A percentile compares a stretch with the other conserved stretches of the same genome.
Evolutionary conservation across 306 rosid genomes (phyloP).

Genomic region (Urtica urens): DNA sequence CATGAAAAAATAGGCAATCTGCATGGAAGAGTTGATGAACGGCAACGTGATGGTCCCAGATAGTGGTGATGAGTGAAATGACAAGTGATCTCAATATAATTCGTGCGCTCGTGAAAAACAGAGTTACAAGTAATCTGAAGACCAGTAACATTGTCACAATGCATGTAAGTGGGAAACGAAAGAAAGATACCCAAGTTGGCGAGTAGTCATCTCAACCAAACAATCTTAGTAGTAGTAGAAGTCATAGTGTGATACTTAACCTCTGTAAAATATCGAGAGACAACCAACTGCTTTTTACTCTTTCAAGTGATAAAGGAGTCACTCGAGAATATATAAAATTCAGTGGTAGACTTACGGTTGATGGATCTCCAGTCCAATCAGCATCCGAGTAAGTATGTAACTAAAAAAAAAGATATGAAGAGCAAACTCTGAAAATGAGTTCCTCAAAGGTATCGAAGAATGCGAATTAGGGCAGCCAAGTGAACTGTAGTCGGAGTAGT

Average conservation of each 20-base stretch:
- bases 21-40: neutral
- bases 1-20: neutral
- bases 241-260: neutral
- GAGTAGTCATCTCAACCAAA: neutral
- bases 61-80: neutral
- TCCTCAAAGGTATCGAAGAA: neutral
- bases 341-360: neutral
- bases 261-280: neutral
- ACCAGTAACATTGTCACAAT: neutral
- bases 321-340: neutral
- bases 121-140: neutral
- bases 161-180: neutral
- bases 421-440: neutral
- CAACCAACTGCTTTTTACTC: neutral
- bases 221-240: neutral
- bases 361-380: neutral
- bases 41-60: neutral
- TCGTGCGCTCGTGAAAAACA: neutral
- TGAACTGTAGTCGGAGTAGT: neutral
- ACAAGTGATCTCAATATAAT: neutral
- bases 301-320: neutral
- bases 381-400: neutral
- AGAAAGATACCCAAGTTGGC: neutral
- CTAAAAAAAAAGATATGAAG: neutral
- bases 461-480: neutral